Percentiles rank a stretch among this genome's conserved stretches.
Conservation (phyloP, 2,329 filamentous ascomycete genomes). For the Pseudogymnoascus sp. region DNA sequence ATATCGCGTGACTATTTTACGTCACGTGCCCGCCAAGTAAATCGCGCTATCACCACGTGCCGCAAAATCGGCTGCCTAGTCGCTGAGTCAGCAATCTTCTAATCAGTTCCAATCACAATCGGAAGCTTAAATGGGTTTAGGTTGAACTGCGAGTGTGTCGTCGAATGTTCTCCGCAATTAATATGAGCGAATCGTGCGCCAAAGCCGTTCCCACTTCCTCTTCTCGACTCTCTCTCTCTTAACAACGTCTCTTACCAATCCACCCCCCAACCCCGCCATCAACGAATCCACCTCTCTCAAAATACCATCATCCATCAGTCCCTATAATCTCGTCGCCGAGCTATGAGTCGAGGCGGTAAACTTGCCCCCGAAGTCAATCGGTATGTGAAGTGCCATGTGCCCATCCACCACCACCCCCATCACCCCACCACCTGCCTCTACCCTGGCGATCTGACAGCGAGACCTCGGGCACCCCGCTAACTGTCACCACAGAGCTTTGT, state of each 20-base stretch:
- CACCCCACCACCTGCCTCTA: slow-evolving; percentile 16
- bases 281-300: slow-evolving; percentile 2
- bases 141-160: not conserved
- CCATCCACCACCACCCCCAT: not conserved
- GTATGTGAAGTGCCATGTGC: slow-evolving; percentile 48
- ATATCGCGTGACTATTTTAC: not conserved
- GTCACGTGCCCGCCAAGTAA: not conserved
- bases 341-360: slow-evolving; percentile 95
- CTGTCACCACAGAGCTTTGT: slow-evolving; percentile 71
- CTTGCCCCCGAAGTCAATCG: slow-evolving; percentile 99
- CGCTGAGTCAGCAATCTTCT: not conserved
- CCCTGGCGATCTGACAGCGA: not conserved
- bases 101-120: slow-evolving; percentile 10
- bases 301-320: slow-evolving; percentile 10
- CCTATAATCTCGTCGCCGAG: slow-evolving; percentile 43
- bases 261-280: slow-evolving; percentile 6
- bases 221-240: slow-evolving; percentile 8
- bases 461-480: slow-evolving; percentile 10
- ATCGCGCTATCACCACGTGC: not conserved
- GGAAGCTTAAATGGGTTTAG: slow-evolving; percentile 9
- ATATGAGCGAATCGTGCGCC: slow-evolving; percentile 10
- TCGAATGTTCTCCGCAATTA: slow-evolving; percentile 8
- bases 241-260: not conserved
- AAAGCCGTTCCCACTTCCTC: slow-evolving; percentile 1
- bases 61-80: not conserved